Conservation (phyloP, 2,329 filamentous ascomycete genomes). For the Herpotrichia juniperi region DNA sequence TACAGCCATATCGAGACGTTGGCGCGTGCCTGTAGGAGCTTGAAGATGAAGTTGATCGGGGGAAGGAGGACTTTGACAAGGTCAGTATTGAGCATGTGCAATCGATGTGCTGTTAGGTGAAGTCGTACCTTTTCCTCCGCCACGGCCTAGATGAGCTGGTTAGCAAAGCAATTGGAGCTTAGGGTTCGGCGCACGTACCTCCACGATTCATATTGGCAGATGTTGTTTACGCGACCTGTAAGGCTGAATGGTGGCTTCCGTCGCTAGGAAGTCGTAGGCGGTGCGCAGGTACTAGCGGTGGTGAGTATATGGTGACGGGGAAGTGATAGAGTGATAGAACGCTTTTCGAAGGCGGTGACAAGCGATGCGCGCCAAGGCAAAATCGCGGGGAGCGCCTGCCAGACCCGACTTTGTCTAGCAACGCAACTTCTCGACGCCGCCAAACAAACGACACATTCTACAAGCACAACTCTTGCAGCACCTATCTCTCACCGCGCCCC, state of each 20-base stretch:
- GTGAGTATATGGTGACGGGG: background rate
- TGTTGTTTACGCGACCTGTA: background rate
- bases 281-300: background rate
- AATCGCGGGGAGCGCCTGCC: background rate
- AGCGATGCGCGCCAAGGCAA: slow-evolving; percentile 5
- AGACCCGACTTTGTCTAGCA: slow-evolving; percentile 5
- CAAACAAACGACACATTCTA: slow-evolving; percentile 1
- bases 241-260: background rate
- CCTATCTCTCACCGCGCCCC: background rate
- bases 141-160: slow-evolving; percentile 57
- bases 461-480: background rate
- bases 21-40: slow-evolving; percentile 82
- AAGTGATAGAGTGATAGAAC: background rate
- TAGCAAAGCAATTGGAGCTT: slow-evolving; percentile 23
- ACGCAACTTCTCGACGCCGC: slow-evolving; percentile 3
- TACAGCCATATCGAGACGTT: slow-evolving; percentile 96
- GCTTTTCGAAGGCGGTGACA: slow-evolving; percentile 2
- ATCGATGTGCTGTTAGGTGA: slow-evolving; percentile 7
- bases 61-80: slow-evolving; percentile 66
- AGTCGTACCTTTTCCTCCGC: slow-evolving; percentile 52
- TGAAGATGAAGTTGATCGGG: slow-evolving; percentile 91
- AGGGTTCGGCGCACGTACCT: slow-evolving; percentile 25
- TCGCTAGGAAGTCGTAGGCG: slow-evolving; percentile 2
- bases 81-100: slow-evolving; percentile 18
- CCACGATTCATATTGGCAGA: slow-evolving; percentile 35